A percentile compares a stretch with the other conserved stretches of the same genome.
phyloP scores from a whole-genome alignment of 2,329 filamentous ascomycete genomes.

The Rutstroemia sp. region DNA sequence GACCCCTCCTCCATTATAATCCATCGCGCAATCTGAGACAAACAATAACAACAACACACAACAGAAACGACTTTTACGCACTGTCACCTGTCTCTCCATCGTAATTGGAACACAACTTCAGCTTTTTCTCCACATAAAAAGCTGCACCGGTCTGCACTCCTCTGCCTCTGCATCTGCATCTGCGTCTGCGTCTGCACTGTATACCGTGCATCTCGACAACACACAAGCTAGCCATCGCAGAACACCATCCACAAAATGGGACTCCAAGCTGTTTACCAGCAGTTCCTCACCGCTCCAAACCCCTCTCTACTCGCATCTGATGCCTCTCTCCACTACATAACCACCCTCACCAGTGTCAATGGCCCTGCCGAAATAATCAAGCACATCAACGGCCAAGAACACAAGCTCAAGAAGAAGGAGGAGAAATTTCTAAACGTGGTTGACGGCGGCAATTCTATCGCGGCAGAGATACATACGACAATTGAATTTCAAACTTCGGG shows the following conservation, averaged over 20 bases:
- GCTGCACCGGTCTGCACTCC: no score
- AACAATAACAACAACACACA: no score
- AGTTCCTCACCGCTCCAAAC: slow-evolving; percentile 62
- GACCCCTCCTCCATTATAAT: no score
- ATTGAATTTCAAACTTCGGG: slow-evolving; percentile 77
- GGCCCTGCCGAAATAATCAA: slow-evolving; percentile 72
- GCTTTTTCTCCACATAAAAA: no score
- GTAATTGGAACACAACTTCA: no score
- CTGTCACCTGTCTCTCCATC: no score
- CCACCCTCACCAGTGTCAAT: slow-evolving; percentile 69
- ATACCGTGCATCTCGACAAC: neutral
- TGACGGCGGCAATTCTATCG: slow-evolving; percentile 62
- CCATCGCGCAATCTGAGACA: no score
- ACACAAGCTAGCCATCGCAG: neutral
- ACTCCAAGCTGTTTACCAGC: slow-evolving; percentile 54
- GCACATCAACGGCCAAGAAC: slow-evolving; percentile 65
- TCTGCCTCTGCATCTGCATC: no score
- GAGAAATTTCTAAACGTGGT: slow-evolving; percentile 69
- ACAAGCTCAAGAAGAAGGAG: slow-evolving; percentile 74
- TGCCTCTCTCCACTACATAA: slow-evolving; percentile 78
- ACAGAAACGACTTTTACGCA: no score
- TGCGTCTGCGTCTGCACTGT: neutral
- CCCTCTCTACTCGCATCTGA: slow-evolving; percentile 55
- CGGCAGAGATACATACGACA: slow-evolving; percentile 72
- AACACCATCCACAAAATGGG: slow-evolving; percentile 33